phyloP scores from a whole-genome alignment of 306 rosid species.

The Pyrus betulifolia region DNA sequence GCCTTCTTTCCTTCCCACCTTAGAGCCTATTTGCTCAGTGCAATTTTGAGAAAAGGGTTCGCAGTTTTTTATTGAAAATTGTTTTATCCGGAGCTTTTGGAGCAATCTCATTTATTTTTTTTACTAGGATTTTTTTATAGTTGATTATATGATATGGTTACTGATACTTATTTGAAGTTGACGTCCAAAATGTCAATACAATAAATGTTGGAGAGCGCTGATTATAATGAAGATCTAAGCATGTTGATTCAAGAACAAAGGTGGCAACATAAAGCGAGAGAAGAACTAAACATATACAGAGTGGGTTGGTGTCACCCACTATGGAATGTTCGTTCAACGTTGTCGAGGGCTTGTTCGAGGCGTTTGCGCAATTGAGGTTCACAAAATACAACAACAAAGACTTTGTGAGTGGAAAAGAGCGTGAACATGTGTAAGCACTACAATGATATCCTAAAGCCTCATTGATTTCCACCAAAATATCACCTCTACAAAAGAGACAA shows the following conservation, averaged over 20 bases:
- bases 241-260: slow-evolving; percentile 42
- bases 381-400: slow-evolving; percentile 20
- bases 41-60: slow-evolving; percentile 11
- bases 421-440: too few species aligned
- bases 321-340: slow-evolving; percentile 74
- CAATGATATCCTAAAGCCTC: too few species aligned
- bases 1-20: too few species aligned
- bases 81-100: not conserved
- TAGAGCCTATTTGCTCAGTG: not conserved
- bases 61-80: not conserved
- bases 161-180: slow-evolving; percentile 50
- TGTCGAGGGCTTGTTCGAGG: slow-evolving; percentile 43
- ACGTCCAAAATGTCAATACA: slow-evolving; percentile 61
- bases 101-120: slow-evolving; percentile 6
- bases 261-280: slow-evolving; percentile 45
- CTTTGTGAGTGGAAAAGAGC: slow-evolving; percentile 24
- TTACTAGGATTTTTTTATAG: not conserved
- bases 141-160: slow-evolving; percentile 34
- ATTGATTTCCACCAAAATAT: too few species aligned
- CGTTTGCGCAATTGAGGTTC: slow-evolving; percentile 23
- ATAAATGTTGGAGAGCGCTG: slow-evolving; percentile 44
- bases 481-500: not conserved
- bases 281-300: slow-evolving; percentile 59
- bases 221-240: slow-evolving; percentile 52
- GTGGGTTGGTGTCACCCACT: slow-evolving; percentile 91